Conservation (phyloP, 2,329 filamentous ascomycete species). For the Sporothrix protearum region DNA sequence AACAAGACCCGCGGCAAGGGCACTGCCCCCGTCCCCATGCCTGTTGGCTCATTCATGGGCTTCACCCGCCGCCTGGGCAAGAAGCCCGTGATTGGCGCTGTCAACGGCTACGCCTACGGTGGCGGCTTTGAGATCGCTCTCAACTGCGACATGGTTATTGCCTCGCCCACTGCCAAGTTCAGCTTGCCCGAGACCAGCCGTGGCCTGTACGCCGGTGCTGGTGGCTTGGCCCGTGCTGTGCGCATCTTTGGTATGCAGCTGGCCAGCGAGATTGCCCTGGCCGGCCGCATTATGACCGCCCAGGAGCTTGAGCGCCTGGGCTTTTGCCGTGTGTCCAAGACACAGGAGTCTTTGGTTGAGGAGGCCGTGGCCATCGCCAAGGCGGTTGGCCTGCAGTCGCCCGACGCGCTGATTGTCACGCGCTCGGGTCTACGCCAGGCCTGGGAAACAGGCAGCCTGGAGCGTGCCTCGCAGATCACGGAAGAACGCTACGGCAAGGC, state of each 20-base stretch:
- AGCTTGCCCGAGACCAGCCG: conserved; percentile 64
- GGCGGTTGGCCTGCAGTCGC: conserved; percentile 63
- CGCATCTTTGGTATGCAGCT: conserved; percentile 64
- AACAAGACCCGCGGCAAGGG: conserved; percentile 30
- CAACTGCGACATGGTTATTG: conserved; percentile 59
- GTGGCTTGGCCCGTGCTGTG: conserved; percentile 64
- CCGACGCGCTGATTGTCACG: conserved; percentile 70
- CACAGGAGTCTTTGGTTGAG: conserved; percentile 39
- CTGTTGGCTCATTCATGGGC: conserved; percentile 30
- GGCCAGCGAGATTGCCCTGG: conserved; percentile 67
- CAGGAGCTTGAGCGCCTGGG: conserved; percentile 61
- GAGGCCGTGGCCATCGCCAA: conserved; percentile 58
- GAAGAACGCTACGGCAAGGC: conserved; percentile 31
- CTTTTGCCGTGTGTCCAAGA: conserved; percentile 52
- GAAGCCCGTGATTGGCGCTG: conserved; percentile 61
- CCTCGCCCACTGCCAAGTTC: conserved; percentile 50
- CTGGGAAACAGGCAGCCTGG: conserved; percentile 55
- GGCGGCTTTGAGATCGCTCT: conserved; percentile 60
- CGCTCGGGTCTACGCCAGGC: conserved; percentile 68
- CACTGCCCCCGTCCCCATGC: conserved; percentile 27
- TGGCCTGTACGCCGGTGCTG: conserved; percentile 68
- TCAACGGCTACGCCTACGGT: conserved; percentile 59
- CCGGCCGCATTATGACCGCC: conserved; percentile 58
- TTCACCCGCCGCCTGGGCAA: conserved; percentile 52
- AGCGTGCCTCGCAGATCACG: conserved; percentile 30